Evolutionary conservation across 2,329 filamentous ascomycete genomes (phyloP).

Genomic region (Colletotrichum salicis): DNA sequence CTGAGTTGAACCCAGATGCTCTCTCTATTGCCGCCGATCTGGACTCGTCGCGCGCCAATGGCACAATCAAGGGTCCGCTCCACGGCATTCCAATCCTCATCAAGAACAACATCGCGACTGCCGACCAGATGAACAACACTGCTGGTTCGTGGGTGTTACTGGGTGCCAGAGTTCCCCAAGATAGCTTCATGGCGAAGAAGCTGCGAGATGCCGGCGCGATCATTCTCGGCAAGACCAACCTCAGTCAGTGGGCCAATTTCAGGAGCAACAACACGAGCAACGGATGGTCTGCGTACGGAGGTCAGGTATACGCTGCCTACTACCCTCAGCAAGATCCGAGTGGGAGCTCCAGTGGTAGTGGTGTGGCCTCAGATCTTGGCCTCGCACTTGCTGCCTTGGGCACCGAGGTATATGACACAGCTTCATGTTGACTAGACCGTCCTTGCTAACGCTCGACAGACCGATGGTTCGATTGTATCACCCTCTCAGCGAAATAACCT

Average conservation of each 20-base stretch:
- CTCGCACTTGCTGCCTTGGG: conserved; percentile 69
- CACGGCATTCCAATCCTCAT: conserved; percentile 73
- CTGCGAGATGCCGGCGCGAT: conserved; percentile 69
- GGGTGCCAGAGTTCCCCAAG: conserved; percentile 63
- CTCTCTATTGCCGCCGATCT: conserved; percentile 44
- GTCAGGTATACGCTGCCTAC: conserved; percentile 71
- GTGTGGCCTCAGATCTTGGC: conserved; percentile 67
- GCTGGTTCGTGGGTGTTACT: conserved; percentile 68
- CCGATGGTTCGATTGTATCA: conserved; percentile 69
- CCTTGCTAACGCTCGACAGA: conserved; percentile 48
- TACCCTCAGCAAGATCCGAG: conserved; percentile 69
- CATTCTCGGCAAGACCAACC: conserved; percentile 71
- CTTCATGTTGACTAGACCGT: conserved; percentile 23
- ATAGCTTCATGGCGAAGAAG: conserved; percentile 67
- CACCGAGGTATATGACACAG: conserved; percentile 63
- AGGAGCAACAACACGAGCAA: conserved; percentile 66
- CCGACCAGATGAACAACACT: conserved; percentile 69
- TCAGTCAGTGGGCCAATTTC: conserved; percentile 73
- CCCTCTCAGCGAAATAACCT: conserved; percentile 66
- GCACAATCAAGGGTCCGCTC: conserved; percentile 53
- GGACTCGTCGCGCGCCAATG: conserved; percentile 44
- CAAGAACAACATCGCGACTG: conserved; percentile 74
- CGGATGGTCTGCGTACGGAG: conserved; percentile 73
- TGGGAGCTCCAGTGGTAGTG: conserved; percentile 71
- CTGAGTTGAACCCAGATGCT: conserved; percentile 50